Conservation (phyloP, 768 basidiomycete genomes). For the Boletus edulis region DNA sequence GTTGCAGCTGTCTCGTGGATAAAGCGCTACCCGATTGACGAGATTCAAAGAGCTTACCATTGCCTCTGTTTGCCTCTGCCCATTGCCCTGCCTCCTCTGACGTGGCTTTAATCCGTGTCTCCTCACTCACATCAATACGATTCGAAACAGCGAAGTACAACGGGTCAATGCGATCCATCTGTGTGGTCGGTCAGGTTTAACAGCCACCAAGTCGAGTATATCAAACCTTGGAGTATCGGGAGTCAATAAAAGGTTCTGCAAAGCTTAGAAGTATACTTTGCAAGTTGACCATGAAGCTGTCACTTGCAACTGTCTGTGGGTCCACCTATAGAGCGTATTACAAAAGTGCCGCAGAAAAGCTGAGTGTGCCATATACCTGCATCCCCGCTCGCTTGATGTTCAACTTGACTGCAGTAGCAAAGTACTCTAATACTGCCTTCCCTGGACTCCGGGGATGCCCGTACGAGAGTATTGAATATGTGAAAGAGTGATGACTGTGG, state of each 20-base stretch:
- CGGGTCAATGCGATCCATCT: constrained; percentile 92
- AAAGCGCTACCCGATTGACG: not conserved
- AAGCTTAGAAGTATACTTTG: constrained; percentile 81
- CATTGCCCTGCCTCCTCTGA: constrained; percentile 82
- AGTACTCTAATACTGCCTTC: constrained; percentile 86
- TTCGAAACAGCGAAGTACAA: constrained; percentile 72
- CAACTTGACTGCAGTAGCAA: constrained; percentile 67
- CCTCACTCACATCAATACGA: constrained; percentile 77
- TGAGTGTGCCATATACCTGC: constrained; percentile 49
- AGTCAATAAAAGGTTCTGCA: constrained; percentile 94
- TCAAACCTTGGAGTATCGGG: constrained; percentile 77
- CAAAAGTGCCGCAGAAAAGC: not conserved
- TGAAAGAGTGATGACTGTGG: constrained; percentile 69
- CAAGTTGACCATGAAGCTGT: constrained; percentile 91
- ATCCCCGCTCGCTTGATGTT: constrained; percentile 90
- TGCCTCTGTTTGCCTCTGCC: constrained; percentile 50
- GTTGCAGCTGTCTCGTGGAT: constrained; percentile 44
- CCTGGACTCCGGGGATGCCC: constrained; percentile 72
- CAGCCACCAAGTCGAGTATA: not conserved
- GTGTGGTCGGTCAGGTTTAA: constrained; percentile 3
- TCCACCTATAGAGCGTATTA: constrained; percentile 58
- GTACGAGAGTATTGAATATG: constrained; percentile 84
- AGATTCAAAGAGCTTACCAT: constrained; percentile 35
- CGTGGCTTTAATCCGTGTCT: constrained; percentile 92
- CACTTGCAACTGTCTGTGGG: constrained; percentile 78